Evolutionary conservation across 768 basidiomycete species (phyloP), one percentile per base, ranked within the genome.

Genomic region (Candolleomyces eurysporus): DNA sequence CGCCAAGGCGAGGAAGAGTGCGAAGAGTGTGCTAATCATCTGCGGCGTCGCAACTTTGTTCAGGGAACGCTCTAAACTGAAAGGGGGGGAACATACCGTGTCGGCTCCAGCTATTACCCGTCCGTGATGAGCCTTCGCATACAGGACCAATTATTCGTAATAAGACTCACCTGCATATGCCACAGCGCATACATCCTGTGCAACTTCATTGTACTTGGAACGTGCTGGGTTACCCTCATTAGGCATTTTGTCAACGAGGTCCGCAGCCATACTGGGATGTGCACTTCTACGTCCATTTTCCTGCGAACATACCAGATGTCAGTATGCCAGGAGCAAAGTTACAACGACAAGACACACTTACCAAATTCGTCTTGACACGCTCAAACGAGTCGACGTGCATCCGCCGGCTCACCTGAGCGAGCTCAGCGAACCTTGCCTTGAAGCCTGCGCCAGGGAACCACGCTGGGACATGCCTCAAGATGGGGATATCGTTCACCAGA

Each of bases 371-470:
- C 19, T 46, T 46, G 16, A 21, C 45, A 21, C 19, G 45, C 19
- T 46, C 45, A 17, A 17, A 46, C 16, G 45, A 46, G 19, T 46
- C 45, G 45, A 46, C 7, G 16, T 17, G 45, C 45, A 46, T 21
- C 16, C 45, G 45, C 16, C 7, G 8, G 19, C 45, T 46, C 17
- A 21, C 45, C 14, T 46, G 8, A 66, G 16, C 49, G 36, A 13
- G 49, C 54, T 36, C 45, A 6, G 16, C 19, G 65, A 63, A 40
- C 55, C 54, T n/a, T 62, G 6, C 65, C 63, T 72, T 70, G 68
- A 73, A 78, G 2, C 68, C 68, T 10, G 73, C 73, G 16, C 76
- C 75, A 19, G 77, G 76, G 42, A 78, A 60, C 77, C 77, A 79
- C 0, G 60, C 57, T 0, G 78, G 78, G 14, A 76, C 62, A 56